Evolutionary conservation across 371 early-diverging fungal species (phyloP).

Genomic region (Zychaea mexicana): DNA sequence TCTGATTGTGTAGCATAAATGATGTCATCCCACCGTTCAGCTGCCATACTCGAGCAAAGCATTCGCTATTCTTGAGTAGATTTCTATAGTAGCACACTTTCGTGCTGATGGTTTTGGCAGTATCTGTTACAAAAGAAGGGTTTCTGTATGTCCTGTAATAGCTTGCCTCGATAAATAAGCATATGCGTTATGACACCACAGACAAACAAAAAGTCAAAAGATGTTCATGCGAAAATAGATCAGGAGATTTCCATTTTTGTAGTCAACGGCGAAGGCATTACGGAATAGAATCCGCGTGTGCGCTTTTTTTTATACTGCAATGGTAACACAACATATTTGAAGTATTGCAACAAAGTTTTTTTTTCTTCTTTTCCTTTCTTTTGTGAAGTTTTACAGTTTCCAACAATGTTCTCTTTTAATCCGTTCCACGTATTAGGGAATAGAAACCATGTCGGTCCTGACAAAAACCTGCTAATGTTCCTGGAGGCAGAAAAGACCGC

Average conservation of each 20-base stretch:
- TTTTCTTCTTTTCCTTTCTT: constrained; percentile 8
- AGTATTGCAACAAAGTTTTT: background rate
- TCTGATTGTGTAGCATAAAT: no score
- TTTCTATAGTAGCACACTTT: no score
- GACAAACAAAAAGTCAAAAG: no score
- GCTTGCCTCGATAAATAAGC: no score
- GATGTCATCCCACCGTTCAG: no score
- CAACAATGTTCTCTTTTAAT: constrained; percentile 31
- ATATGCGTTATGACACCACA: no score
- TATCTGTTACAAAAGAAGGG: no score
- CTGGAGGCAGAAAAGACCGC: constrained; percentile 31
- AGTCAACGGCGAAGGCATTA: background rate
- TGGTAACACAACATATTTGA: background rate
- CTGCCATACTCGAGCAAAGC: no score
- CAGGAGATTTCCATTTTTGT: background rate
- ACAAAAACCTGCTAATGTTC: constrained; percentile 27
- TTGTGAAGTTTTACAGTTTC: background rate
- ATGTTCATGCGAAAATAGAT: background rate
- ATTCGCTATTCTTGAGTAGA: no score
- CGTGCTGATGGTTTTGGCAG: no score
- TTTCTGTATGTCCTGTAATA: no score
- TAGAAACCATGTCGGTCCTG: constrained; percentile 9
- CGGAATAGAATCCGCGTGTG: background rate
- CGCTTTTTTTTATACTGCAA: background rate
- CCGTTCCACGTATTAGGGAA: constrained; percentile 20